Conservation (phyloP, 805 yeast species). For the Spathaspora boniae region DNA sequence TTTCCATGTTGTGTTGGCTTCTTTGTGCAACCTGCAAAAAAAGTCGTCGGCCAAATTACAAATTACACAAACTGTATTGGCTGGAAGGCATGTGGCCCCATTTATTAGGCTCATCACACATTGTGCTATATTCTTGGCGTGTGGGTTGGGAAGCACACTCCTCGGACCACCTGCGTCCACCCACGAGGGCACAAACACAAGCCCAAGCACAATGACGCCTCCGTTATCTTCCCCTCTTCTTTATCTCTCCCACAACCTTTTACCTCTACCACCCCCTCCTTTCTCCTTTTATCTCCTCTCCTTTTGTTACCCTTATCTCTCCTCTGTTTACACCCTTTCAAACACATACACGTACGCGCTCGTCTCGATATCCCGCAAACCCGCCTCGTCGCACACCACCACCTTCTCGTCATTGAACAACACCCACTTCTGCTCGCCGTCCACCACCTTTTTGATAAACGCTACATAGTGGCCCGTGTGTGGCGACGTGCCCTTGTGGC, state of each 20-base stretch:
- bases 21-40: not conserved
- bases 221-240: not conserved
- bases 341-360: slow-evolving; percentile 51
- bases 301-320: not conserved
- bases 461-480: slow-evolving; percentile 94
- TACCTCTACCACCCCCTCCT: not conserved
- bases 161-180: too few species aligned
- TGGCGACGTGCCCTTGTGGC: slow-evolving; percentile 86
- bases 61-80: not conserved
- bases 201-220: not conserved
- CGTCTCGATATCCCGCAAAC: slow-evolving; percentile 40
- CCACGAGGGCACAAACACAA: too few species aligned
- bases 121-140: too few species aligned
- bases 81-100: not conserved
- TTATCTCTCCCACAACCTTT: slow-evolving; percentile 1
- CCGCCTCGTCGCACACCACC: slow-evolving; percentile 48
- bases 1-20: not conserved
- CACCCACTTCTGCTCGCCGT: slow-evolving; percentile 56
- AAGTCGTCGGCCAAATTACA: not conserved
- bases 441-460: slow-evolving; percentile 48
- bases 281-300: not conserved
- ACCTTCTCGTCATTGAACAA: slow-evolving; percentile 89
- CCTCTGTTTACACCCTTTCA: slow-evolving; percentile 9
- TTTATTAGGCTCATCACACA: too few species aligned
- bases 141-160: too few species aligned